Evolutionary conservation across 2,329 filamentous ascomycete genomes (phyloP).

Genomic region (Ophiostoma triangulosporum): DNA sequence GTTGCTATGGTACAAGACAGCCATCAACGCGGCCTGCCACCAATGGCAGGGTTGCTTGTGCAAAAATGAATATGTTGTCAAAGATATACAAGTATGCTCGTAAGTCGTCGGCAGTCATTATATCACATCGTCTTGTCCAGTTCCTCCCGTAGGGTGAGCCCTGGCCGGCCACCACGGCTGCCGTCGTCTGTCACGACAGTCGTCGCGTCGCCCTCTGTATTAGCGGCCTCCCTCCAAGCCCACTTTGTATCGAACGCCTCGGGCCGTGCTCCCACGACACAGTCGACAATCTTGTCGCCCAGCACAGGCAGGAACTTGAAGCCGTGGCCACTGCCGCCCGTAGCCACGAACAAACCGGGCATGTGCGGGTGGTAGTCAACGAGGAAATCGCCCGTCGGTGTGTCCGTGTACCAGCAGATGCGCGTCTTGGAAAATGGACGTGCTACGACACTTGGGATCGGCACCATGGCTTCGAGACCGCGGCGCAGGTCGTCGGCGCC

Average conservation of each 20-base stretch:
- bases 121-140: conserved; percentile 18
- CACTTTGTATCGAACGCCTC: conserved; percentile 42
- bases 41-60: no score
- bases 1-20: no score
- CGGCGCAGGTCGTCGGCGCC: conserved; percentile 47
- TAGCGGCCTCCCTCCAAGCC: conserved; percentile 46
- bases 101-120: no score
- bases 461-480: conserved; percentile 47
- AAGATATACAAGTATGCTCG: no score
- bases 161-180: conserved; percentile 34
- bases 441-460: conserved; percentile 38
- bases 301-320: conserved; percentile 59
- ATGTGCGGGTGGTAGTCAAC: conserved; percentile 54
- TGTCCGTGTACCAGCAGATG: conserved; percentile 68
- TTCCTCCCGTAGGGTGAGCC: conserved; percentile 33
- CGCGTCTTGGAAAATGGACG: conserved; percentile 49
- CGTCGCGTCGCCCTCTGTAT: conserved; percentile 16
- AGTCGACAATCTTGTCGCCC: conserved; percentile 46
- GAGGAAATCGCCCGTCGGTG: conserved; percentile 56
- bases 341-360: conserved; percentile 45
- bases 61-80: no score
- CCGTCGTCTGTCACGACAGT: conserved; percentile 39
- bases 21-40: no score
- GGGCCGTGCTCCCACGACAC: conserved; percentile 32
- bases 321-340: conserved; percentile 49